phyloP scores from a whole-genome alignment of 2,329 filamentous ascomycete genomes.

The Fusarium xyrophilum region DNA sequence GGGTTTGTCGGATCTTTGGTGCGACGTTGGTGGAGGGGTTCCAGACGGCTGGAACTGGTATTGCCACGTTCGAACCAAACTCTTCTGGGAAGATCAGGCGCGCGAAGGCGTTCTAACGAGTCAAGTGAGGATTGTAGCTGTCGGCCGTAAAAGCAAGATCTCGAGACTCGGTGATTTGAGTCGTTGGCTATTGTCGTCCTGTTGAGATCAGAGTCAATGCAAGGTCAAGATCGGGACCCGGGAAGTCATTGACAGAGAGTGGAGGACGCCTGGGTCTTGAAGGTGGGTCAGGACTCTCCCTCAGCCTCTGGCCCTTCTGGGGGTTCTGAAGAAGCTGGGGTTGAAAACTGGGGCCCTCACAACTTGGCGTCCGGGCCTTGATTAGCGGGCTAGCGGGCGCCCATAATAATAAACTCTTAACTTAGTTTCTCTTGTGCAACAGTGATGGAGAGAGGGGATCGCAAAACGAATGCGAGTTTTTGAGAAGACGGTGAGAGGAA shows the following conservation, averaged over 20 bases:
- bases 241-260: constrained; percentile 20
- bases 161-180: neutral
- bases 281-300: constrained; percentile 7
- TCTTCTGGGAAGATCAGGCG: neutral
- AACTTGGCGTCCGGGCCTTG: constrained; percentile 13
- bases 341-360: constrained; percentile 30
- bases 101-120: neutral
- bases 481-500: constrained; percentile 2
- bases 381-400: constrained; percentile 10
- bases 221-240: constrained; percentile 5
- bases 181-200: constrained; percentile 19
- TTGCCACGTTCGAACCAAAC: neutral
- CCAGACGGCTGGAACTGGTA: constrained; percentile 17
- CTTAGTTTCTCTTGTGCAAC: neutral
- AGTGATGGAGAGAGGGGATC: neutral
- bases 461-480: neutral
- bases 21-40: constrained; percentile 16
- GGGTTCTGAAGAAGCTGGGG: constrained; percentile 27
- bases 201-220: constrained; percentile 8
- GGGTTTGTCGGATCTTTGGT: constrained; percentile 22
- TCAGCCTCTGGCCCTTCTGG: neutral
- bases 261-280: constrained; percentile 25
- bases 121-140: neutral
- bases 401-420: neutral
- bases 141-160: neutral